Conservation (phyloP, 2,329 filamentous ascomycete species). For the Trichoderma arundinaceum region DNA sequence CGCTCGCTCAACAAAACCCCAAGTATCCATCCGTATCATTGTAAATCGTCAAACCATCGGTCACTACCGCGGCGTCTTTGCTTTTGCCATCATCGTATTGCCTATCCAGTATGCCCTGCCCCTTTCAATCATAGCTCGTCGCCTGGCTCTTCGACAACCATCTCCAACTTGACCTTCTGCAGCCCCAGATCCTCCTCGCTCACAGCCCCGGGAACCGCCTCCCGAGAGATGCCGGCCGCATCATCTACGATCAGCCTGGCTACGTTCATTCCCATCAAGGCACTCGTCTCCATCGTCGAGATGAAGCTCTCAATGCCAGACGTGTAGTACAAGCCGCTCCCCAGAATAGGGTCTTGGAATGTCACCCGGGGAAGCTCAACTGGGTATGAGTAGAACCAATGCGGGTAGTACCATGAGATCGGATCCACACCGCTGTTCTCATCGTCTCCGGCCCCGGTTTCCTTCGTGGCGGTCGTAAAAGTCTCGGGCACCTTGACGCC, state of each 20-base stretch:
- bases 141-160: constrained; percentile 18
- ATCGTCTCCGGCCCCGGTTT: constrained; percentile 35
- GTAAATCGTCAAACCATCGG: background rate
- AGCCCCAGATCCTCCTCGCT: constrained; percentile 22
- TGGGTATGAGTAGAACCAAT: constrained; percentile 85
- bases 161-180: constrained; percentile 3
- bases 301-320: constrained; percentile 90
- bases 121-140: constrained; percentile 3
- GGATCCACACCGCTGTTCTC: constrained; percentile 48
- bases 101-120: background rate
- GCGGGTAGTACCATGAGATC: constrained; percentile 78
- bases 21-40: background rate
- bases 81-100: no score
- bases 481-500: constrained; percentile 54
- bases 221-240: constrained; percentile 44
- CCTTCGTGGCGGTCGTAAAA: constrained; percentile 39
- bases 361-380: constrained; percentile 81
- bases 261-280: constrained; percentile 87
- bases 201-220: constrained; percentile 8
- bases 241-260: constrained; percentile 72
- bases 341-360: constrained; percentile 80
- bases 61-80: background rate
- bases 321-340: constrained; percentile 71
- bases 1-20: constrained; percentile 8
- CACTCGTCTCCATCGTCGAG: constrained; percentile 96